Conservation (phyloP, 1,139 yeast genomes). For the Magnusiomyces sp. region DNA sequence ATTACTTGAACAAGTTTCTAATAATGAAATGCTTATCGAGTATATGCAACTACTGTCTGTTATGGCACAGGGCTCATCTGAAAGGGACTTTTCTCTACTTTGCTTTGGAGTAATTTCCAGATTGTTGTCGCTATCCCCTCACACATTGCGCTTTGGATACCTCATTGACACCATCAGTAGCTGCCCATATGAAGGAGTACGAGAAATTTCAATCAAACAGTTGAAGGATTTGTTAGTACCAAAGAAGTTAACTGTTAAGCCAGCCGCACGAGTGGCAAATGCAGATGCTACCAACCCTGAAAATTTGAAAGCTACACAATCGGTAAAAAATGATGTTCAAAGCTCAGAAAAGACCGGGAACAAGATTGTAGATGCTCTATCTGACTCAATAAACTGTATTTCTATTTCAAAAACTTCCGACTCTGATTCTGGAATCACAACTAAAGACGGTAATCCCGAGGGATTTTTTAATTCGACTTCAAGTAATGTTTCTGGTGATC, state of each 20-base stretch:
- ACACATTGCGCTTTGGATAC: conserved; percentile 49
- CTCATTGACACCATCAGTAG: conserved; percentile 54
- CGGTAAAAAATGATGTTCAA: background rate
- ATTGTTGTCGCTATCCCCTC: conserved; percentile 46
- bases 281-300: background rate
- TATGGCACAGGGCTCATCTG: conserved; percentile 19
- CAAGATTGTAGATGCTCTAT: background rate
- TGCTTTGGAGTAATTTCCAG: conserved; percentile 29
- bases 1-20: conserved; percentile 20
- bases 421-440: background rate
- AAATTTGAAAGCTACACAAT: background rate
- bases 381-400: background rate
- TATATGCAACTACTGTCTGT: conserved; percentile 39
- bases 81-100: conserved; percentile 23
- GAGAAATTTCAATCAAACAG: conserved; percentile 53
- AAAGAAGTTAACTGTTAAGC: background rate
- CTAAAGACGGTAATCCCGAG: background rate
- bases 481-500: background rate
- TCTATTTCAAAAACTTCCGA: background rate
- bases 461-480: background rate
- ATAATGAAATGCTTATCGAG: conserved; percentile 27
- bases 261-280: background rate
- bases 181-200: conserved; percentile 59
- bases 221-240: conserved; percentile 47
- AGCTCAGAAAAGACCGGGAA: background rate